Evolutionary conservation across 495 filamentous ascomycete species (phyloP), one percentile per base, ranked within the genome.

Genomic region (Talaromyces borbonicus): DNA sequence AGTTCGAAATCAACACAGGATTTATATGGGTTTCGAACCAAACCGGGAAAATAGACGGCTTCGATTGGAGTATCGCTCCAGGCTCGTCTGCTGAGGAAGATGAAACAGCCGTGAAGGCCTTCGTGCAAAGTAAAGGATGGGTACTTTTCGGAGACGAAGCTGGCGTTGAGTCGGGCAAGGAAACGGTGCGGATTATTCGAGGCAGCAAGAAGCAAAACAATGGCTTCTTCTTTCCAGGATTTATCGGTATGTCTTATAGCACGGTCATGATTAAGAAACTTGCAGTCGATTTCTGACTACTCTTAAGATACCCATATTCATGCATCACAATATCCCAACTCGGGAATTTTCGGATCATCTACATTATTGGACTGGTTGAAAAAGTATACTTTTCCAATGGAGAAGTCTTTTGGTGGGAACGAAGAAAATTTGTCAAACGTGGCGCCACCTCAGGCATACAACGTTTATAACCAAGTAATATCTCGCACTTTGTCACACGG

Each of bases 381-480:
- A 50, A 86, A 71, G 3, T 98, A 98, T 67, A 98, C 90, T n/a
- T 98, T 94, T 63, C 90, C 90, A 0, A 74, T 94, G 46, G 90
- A 97, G 64, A 69, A 78, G 9, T 85, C 81, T 14, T 75, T 95
- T 46, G 55, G 64, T 4, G 58, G 47, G 37, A 39, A 27, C 16
- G 29, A 18, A 11, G 23, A 14, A 20, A 11, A 3, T 41, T 37
- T n/a, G n/a, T n/a, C n/a, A 1, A 14, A 53, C 63, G 47, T 65
- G 61, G 32, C 56, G 57, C 54, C 69, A 71, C 50, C 54, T 67
- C 35, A 72, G 68, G 59, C 75, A 73, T 48, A 53, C 58, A 36
- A 67, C 50, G 51, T 90, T 49, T 97, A 97, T 65, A 70, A 72
- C 14, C 77, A 79, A 52, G 80, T 83, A 57, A 75, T 97, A 52